phyloP scores from a whole-genome alignment of 2,329 filamentous ascomycete species.

The Microdochium nivale region DNA sequence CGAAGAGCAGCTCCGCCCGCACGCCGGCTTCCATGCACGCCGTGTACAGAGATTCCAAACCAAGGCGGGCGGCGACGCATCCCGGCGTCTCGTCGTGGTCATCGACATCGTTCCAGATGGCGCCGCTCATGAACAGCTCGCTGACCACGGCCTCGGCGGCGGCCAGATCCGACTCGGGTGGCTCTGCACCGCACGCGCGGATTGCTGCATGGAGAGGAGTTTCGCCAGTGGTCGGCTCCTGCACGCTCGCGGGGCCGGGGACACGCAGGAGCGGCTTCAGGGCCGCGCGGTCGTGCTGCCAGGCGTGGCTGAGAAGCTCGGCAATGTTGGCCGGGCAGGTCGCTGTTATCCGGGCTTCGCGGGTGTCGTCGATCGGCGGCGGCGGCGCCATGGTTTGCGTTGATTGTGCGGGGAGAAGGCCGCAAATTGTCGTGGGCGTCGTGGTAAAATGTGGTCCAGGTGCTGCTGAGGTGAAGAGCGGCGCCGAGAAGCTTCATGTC shows the following conservation, averaged over 20 bases:
- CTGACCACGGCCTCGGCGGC: constrained; percentile 58
- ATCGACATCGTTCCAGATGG: constrained; percentile 97
- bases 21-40: constrained; percentile 85
- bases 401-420: too few species aligned
- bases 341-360: constrained; percentile 43
- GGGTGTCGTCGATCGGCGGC: constrained; percentile 31
- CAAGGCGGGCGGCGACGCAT: constrained; percentile 68
- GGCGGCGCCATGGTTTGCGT: background rate
- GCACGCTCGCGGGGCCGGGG: constrained; percentile 60
- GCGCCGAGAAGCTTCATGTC: too few species aligned
- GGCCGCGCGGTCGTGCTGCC: constrained; percentile 52
- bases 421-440: too few species aligned
- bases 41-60: constrained; percentile 64
- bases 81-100: constrained; percentile 81
- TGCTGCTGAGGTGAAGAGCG: too few species aligned
- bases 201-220: constrained; percentile 88
- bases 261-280: constrained; percentile 62
- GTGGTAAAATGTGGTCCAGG: too few species aligned
- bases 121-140: constrained; percentile 76
- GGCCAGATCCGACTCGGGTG: background rate
- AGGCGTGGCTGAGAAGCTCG: constrained; percentile 44
- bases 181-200: constrained; percentile 50
- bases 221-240: constrained; percentile 77
- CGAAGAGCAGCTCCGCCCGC: constrained; percentile 79
- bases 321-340: constrained; percentile 42